phyloP scores from a whole-genome alignment of 805 yeast species.

The Ogataea nonfermentans region DNA sequence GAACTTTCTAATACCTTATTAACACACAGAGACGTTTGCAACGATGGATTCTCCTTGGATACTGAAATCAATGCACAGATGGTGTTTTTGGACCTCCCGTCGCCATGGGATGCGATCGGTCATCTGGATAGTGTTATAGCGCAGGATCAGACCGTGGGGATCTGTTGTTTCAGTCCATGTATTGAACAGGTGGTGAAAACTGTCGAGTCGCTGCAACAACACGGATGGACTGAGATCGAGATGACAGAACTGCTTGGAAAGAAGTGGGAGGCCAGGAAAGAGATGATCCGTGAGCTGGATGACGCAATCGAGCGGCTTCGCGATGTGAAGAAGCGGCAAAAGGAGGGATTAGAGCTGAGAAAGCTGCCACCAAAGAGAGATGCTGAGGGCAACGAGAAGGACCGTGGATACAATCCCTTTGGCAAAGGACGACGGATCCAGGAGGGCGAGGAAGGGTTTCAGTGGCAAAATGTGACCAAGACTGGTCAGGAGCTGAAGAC shows the following conservation, averaged over 20 bases:
- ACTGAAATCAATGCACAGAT: slow-evolving; percentile 57
- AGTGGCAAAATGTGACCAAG: slow-evolving; percentile 84
- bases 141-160: slow-evolving; percentile 50
- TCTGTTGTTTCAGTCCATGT: slow-evolving; percentile 97
- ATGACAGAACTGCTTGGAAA: slow-evolving; percentile 88
- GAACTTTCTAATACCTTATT: slow-evolving; percentile 57
- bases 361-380: slow-evolving; percentile 35
- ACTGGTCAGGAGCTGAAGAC: slow-evolving; percentile 84
- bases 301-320: slow-evolving; percentile 78
- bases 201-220: slow-evolving; percentile 63
- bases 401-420: slow-evolving; percentile 79
- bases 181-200: slow-evolving; percentile 95
- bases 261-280: slow-evolving; percentile 83
- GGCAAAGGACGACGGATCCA: slow-evolving; percentile 82
- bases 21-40: slow-evolving; percentile 92
- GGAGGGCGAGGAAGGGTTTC: slow-evolving; percentile 80
- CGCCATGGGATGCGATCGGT: slow-evolving; percentile 95
- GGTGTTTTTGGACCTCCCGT: slow-evolving; percentile 87
- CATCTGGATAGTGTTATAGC: slow-evolving; percentile 61
- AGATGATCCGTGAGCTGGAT: slow-evolving; percentile 75
- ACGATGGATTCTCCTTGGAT: slow-evolving; percentile 69
- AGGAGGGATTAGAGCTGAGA: slow-evolving; percentile 59
- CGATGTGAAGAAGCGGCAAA: slow-evolving; percentile 73
- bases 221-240: slow-evolving; percentile 85
- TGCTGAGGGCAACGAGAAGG: slow-evolving; percentile 25